A percentile compares a stretch with the other conserved stretches of the same genome.
Conservation (phyloP, 805 yeast genomes). For the Hanseniaspora pseudoguilliermondii region DNA sequence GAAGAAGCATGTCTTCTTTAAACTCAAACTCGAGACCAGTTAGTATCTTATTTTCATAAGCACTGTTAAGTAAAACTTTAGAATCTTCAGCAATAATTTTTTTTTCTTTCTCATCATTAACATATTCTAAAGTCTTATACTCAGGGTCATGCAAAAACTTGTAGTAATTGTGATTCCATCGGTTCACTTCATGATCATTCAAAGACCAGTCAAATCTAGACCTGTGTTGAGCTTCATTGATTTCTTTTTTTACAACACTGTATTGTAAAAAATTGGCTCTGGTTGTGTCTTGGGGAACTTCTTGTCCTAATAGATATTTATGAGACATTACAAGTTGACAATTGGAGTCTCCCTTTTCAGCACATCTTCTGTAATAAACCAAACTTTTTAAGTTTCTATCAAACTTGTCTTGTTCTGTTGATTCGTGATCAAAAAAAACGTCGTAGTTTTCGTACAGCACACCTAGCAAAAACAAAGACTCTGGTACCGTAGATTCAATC, state of each 20-base stretch:
- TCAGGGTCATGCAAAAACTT: slow-evolving; percentile 6
- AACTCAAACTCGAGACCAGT: background rate
- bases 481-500: background rate
- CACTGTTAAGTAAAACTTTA: background rate
- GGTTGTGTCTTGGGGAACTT: background rate
- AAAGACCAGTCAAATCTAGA: slow-evolving; percentile 2
- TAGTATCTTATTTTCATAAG: background rate
- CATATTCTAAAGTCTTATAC: background rate
- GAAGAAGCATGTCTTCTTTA: background rate
- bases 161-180: slow-evolving; percentile 8
- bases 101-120: background rate
- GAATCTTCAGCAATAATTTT: background rate
- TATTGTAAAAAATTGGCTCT: background rate
- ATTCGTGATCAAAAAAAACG: background rate
- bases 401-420: background rate
- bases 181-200: background rate
- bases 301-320: slow-evolving; percentile 1
- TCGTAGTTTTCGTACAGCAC: slow-evolving; percentile 8
- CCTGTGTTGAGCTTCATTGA: background rate
- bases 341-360: background rate
- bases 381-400: slow-evolving; percentile 2
- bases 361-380: background rate
- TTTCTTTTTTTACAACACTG: background rate
- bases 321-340: slow-evolving; percentile 7
- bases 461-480: slow-evolving; percentile 6